A percentile compares a stretch with the other conserved stretches of the same genome.
phyloP scores from a whole-genome alignment of 352 stramenopile species.

The Phytopythium sindhum region DNA sequence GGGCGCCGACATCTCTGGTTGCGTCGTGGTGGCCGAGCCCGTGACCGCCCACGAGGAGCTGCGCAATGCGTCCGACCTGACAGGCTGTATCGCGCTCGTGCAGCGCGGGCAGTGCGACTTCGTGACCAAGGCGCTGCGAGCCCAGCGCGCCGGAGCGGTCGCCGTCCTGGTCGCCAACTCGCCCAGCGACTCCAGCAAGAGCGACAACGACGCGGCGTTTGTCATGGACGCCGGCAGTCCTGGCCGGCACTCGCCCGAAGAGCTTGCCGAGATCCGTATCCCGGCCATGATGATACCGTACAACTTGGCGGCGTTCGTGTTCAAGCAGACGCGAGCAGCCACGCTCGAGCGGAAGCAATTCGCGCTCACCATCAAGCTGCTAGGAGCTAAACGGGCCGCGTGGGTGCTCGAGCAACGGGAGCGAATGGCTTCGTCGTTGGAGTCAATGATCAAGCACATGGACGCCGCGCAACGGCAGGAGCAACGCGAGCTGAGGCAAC shows the following conservation, averaged over 20 bases:
- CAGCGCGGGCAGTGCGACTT: conserved; percentile 75
- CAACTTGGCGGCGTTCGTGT: conserved; percentile 35
- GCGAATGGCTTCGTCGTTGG: conserved; percentile 17
- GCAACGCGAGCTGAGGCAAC: conserved; percentile 13
- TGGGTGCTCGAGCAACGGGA: conserved; percentile 53
- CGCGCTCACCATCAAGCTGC: conserved; percentile 49
- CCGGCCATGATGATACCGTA: conserved; percentile 63
- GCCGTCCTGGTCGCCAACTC: conserved; percentile 68
- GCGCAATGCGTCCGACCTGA: conserved; percentile 39
- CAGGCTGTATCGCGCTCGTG: conserved; percentile 60
- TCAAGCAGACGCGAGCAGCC: conserved; percentile 48
- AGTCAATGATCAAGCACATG: conserved; percentile 11
- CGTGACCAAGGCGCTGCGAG: conserved; percentile 67
- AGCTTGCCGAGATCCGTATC: conserved; percentile 32
- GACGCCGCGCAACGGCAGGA: conserved; percentile 31
- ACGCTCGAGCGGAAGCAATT: conserved; percentile 41
- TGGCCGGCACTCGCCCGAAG: conserved; percentile 12
- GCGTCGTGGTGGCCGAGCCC: conserved; percentile 53
- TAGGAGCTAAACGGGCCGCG: conserved; percentile 47
- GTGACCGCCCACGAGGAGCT: conserved; percentile 47
- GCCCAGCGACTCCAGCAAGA: conserved; percentile 12
- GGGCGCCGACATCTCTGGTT: conserved; percentile 46
- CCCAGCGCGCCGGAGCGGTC: conserved; percentile 61
- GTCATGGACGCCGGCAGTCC: conserved; percentile 64
- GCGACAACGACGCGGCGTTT: conserved; percentile 39